Percentiles rank a stretch among this genome's conserved stretches.
Conservation (phyloP, 2,329 filamentous ascomycete species). For the Davidsoniella virescens region DNA sequence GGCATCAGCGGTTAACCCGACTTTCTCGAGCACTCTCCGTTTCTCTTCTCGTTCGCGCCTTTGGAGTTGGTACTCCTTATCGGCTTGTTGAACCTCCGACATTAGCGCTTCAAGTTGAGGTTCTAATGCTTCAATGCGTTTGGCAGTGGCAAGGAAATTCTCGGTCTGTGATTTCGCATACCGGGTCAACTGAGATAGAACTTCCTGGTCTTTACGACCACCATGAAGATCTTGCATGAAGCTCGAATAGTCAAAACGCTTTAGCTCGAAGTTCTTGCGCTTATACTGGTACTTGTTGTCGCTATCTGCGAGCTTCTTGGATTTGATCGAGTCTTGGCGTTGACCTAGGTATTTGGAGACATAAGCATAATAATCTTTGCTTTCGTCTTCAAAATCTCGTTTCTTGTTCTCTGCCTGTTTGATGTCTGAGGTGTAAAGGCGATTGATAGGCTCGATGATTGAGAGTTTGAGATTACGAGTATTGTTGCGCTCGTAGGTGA, state of each 20-base stretch:
- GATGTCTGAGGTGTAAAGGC: conserved; percentile 87
- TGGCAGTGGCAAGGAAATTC: conserved; percentile 65
- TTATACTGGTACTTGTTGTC: conserved; percentile 94
- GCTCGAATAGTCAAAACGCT: conserved; percentile 95
- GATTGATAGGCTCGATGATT: conserved; percentile 85
- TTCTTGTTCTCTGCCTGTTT: conserved; percentile 95
- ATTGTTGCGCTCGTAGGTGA: conserved; percentile 74
- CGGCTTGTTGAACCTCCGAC: conserved; percentile 75
- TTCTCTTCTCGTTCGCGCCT: conserved; percentile 93
- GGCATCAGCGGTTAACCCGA: conserved; percentile 18
- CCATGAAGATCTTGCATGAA: conserved; percentile 99
- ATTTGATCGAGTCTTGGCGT: conserved; percentile 85
- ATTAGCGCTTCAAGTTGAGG: conserved; percentile 82
- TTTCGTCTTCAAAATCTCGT: conserved; percentile 96
- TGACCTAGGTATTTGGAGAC: conserved; percentile 93
- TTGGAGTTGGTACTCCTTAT: conserved; percentile 94
- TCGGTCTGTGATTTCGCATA: conserved; percentile 84
- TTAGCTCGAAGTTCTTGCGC: conserved; percentile 85
- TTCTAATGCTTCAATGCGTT: conserved; percentile 71
- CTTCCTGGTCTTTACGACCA: conserved; percentile 94
- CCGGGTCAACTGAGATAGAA: conserved; percentile 82
- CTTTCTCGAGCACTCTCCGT: conserved; percentile 75
- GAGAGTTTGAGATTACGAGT: conserved; percentile 72
- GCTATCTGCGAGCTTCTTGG: conserved; percentile 89
- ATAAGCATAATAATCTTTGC: conserved; percentile 95